Evolutionary conservation across 345 rosid genomes (phyloP), one percentile per base, ranked within the genome.

Genomic region (Eucalyptus melliodora): DNA sequence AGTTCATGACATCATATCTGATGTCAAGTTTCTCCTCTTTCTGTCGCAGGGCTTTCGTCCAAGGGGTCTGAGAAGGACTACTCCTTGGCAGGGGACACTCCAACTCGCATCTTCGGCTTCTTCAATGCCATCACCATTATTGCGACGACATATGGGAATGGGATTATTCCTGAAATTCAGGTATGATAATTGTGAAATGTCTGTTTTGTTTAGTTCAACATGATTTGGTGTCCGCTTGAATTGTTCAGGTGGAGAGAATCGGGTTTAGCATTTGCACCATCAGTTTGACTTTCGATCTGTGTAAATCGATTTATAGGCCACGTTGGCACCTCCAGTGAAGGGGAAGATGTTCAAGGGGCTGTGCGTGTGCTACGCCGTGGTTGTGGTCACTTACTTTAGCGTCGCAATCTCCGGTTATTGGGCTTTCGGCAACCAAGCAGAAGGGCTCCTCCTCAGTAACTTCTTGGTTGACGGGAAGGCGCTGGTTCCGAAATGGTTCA

Each of bases 91-190:
- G 97, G 99, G 80, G 91, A 93, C 87, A 60, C 89, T 3, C 89
- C 95, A 87, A 93, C 82, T 80, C 91, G 82, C 12, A 56, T 93
- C 87, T 96, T 96, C 49, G 97, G 99, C n/a, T 40, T 93, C 42
- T 97, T 95, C 92, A 96, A 96, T 91, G 98, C 98, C 30, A 94
- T 96, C 49, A 95, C 99, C 89, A 96, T 97, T 77, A 93, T 97
- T 53, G 99, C 97, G 87, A 95, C 98, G 16, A 92, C 98, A 4
- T 96, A 90, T 65, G 99, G 99, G 89, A 97, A 96, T 62, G 97
- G 98, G 65, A 95, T 97, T 87, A 96, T 97, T 89, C 99, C 98
- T 16, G 99, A 96, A 92, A 97, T 97, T 89, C 98, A 96, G 98
- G 98, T 97, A 40, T 72, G 50, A 21, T 49, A 37, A 13, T 69